Evolutionary conservation across 352 stramenopile species (phyloP).

Genomic region (Plasmopara muralis): DNA sequence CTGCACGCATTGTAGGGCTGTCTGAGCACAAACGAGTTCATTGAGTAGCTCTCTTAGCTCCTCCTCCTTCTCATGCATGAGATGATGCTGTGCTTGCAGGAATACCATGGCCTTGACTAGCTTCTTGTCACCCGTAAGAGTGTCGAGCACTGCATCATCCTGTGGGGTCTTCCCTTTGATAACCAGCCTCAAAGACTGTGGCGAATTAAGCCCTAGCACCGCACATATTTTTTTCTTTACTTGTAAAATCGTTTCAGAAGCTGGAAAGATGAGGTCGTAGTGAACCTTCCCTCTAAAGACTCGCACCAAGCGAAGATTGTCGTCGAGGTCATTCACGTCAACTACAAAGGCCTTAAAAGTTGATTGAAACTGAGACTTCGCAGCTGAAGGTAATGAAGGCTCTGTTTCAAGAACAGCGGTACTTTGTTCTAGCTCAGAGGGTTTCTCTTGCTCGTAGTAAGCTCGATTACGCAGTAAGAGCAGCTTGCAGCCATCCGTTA

Average conservation of each 20-base stretch:
- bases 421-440: background rate
- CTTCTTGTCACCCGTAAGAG: constrained; percentile 14
- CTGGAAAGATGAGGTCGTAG: constrained; percentile 45
- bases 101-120: constrained; percentile 68
- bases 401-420: background rate
- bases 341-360: constrained; percentile 12
- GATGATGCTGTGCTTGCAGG: constrained; percentile 51
- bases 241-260: constrained; percentile 20
- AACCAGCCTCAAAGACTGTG: constrained; percentile 42
- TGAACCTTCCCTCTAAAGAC: constrained; percentile 47
- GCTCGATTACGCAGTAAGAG: constrained; percentile 35
- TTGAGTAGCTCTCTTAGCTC: constrained; percentile 58
- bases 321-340: constrained; percentile 34
- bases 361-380: constrained; percentile 3
- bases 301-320: constrained; percentile 44
- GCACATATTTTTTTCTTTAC: constrained; percentile 47
- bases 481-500: constrained; percentile 36
- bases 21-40: constrained; percentile 41
- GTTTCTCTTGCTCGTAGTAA: constrained; percentile 19
- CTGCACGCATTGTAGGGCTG: constrained; percentile 24
- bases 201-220: constrained; percentile 34
- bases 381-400: background rate
- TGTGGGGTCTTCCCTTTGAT: constrained; percentile 57
- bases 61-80: constrained; percentile 53
- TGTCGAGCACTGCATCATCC: constrained; percentile 28